A percentile compares a stretch with the other conserved stretches of the same genome.
Conservation (phyloP, 306 rosid genomes). For the Casuarina equisetifolia region DNA sequence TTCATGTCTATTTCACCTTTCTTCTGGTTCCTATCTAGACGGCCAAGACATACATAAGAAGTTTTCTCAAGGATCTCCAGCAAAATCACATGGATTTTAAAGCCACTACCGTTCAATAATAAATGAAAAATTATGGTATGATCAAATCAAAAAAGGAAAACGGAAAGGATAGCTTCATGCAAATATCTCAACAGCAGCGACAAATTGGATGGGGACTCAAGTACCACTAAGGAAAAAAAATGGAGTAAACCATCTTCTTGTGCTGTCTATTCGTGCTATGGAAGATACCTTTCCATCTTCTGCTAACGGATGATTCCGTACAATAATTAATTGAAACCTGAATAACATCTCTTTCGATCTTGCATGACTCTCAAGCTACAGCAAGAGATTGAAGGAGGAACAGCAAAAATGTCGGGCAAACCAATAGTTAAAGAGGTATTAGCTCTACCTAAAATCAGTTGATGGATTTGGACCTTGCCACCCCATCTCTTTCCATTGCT, state of each 20-base stretch:
- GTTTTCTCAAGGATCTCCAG: neutral
- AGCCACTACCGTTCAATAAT: neutral
- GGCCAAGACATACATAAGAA: neutral
- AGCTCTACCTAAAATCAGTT: conserved; percentile 82
- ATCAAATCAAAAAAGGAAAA: neutral
- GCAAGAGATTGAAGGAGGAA: neutral
- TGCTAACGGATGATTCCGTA: neutral
- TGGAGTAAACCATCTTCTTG: neutral
- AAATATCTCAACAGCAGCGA: neutral
- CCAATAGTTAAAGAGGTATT: neutral
- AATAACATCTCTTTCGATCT: neutral
- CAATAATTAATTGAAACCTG: neutral
- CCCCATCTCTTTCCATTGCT: conserved; percentile 99
- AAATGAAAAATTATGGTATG: neutral
- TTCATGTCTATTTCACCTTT: neutral
- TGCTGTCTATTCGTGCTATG: neutral
- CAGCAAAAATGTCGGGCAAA: neutral
- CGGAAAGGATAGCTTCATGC: neutral
- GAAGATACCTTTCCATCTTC: neutral
- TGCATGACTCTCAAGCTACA: neutral
- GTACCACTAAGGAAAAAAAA: neutral
- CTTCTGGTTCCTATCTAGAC: neutral
- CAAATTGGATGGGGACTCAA: neutral
- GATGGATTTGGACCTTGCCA: conserved; percentile 99
- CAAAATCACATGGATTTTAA: neutral